Evolutionary conservation across 441 rosid species (phyloP), one percentile per base, ranked within the genome.

Genomic region (Bruguiera hainesii): DNA sequence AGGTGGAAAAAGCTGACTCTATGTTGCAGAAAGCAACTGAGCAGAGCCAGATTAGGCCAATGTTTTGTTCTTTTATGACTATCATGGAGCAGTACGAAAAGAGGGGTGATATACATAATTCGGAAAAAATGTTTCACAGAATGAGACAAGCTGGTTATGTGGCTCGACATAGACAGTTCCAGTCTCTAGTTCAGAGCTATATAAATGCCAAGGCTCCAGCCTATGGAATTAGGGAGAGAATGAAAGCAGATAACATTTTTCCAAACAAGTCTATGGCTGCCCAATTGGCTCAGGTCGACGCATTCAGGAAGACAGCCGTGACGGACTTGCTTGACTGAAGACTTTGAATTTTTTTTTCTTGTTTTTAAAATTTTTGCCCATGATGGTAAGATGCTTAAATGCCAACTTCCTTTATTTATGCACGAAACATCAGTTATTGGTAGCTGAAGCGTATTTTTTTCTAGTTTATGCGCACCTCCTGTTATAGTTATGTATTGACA

Each of bases 161-260:
- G 23, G 85, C 86, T 39, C 84, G 94, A 66, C 10, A 76, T 10
- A 75, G 81, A 78, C 91, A 84, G 73, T 95, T 83, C 73, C 86
- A 82, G 35, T 39, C 73, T 33, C 77, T 95, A 26, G 21, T 85
- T 56, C 85, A 80, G 76, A 76, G 93, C 11, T 94, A 94, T 63
- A 55, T 75, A 60, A 84, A 81, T 60, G 96, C 89, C 30, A 89
- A 85, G 72, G 61, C 75, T 25, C 96, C 88, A n/a, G 92, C 89
- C 20, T 91, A 94, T 73, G 98, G 98, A 50, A 85, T 90, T 29
- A 74, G 90, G 76, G 96, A 91, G 60, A 84, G 98, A 76, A 83
- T 94, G 90, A 85, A 79, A 79, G 98, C 93, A 0, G 98, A 94
- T 71, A 84, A 86, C 59, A 65, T 91, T 35, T 87, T 94, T 69